Evolutionary conservation across 306 rosid genomes (phyloP).

Genomic region (Albizia julibrissin): DNA sequence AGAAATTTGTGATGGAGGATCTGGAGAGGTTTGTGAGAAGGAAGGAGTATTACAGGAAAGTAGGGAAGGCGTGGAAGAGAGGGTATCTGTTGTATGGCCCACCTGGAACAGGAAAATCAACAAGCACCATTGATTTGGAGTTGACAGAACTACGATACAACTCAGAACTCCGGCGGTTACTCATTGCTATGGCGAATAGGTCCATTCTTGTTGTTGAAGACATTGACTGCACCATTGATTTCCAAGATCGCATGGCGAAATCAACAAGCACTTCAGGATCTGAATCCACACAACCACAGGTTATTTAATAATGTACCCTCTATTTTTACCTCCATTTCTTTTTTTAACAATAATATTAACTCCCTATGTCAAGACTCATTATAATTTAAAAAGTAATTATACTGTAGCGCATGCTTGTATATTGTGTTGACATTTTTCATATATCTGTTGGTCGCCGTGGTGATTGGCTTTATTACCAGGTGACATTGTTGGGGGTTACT

Average conservation of each 20-base stretch:
- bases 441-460: background rate
- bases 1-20: constrained; percentile 50
- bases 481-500: constrained; percentile 42
- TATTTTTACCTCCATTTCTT: too few relatives aligned
- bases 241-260: constrained; percentile 44
- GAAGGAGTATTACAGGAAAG: constrained; percentile 60
- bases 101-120: constrained; percentile 88
- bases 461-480: constrained; percentile 14
- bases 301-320: background rate
- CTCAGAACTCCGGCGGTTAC: constrained; percentile 50
- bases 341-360: background rate
- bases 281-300: constrained; percentile 21
- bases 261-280: background rate
- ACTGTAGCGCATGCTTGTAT: background rate
- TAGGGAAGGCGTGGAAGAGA: constrained; percentile 88
- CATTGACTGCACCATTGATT: constrained; percentile 63
- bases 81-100: constrained; percentile 82
- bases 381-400: background rate
- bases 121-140: too few relatives aligned
- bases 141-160: constrained; percentile 42
- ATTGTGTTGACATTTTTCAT: background rate
- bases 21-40: constrained; percentile 55
- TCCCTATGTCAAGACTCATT: background rate
- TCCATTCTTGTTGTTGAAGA: constrained; percentile 82
- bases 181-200: constrained; percentile 55